Percentiles rank a stretch among this genome's conserved stretches.
Conservation (phyloP, 306 rosid genomes). For the Clitoria ternatea region DNA sequence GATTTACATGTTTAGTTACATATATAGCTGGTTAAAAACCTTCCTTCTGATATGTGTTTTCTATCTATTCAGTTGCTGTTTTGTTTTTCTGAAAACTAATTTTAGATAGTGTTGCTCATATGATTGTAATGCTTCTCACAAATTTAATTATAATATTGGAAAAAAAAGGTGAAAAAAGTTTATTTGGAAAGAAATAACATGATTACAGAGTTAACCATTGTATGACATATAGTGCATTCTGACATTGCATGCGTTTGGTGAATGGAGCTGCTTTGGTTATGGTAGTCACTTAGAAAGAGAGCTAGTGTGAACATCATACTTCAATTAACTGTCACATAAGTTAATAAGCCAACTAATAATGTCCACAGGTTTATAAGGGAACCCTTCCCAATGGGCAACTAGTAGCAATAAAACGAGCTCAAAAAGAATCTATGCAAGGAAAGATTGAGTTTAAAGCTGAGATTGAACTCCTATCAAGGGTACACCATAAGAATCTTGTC, state of each 20-base stretch:
- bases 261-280: background rate
- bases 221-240: too few relatives aligned
- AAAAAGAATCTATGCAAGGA: constrained; percentile 53
- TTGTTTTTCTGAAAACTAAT: background rate
- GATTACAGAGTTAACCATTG: background rate
- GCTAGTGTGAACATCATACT: background rate
- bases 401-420: constrained; percentile 57
- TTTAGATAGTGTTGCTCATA: background rate
- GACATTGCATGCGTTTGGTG: background rate
- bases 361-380: constrained; percentile 54
- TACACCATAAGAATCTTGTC: constrained; percentile 67
- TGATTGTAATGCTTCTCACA: background rate
- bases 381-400: constrained; percentile 48
- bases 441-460: constrained; percentile 52
- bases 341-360: background rate
- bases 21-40: background rate
- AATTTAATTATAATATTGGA: background rate
- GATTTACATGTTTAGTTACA: background rate
- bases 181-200: background rate
- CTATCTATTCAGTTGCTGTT: background rate
- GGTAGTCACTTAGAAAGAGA: background rate
- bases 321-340: background rate
- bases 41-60: background rate
- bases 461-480: constrained; percentile 72
- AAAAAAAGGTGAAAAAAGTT: background rate